Conservation (phyloP, 805 yeast species). For the Cyberlindnera xishuangbannaensis region DNA sequence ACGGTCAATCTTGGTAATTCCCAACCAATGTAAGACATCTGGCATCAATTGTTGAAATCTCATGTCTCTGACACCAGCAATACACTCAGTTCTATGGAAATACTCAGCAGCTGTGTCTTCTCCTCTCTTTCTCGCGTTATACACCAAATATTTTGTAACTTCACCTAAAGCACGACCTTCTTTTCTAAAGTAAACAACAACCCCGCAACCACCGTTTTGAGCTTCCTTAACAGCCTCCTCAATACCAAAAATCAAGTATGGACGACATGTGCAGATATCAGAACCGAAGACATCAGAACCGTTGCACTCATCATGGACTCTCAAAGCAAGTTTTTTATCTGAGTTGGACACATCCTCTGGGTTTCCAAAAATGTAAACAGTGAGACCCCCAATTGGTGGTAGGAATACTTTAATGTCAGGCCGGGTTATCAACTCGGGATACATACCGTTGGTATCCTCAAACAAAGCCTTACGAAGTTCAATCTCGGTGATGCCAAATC, state of each 20-base stretch:
- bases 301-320: conserved; percentile 66
- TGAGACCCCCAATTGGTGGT: conserved; percentile 66
- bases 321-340: conserved; percentile 44
- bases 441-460: conserved; percentile 68
- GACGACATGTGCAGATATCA: conserved; percentile 67
- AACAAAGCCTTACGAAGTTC: conserved; percentile 55
- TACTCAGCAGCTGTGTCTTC: conserved; percentile 66
- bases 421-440: conserved; percentile 62
- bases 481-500: conserved; percentile 50
- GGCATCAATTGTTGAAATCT: conserved; percentile 71
- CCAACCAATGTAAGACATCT: conserved; percentile 60
- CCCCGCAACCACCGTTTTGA: conserved; percentile 59
- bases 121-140: conserved; percentile 64
- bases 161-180: conserved; percentile 70
- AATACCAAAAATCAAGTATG: conserved; percentile 60
- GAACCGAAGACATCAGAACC: conserved; percentile 67
- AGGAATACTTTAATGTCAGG: conserved; percentile 60
- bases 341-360: conserved; percentile 50
- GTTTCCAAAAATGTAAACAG: conserved; percentile 62
- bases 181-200: conserved; percentile 59
- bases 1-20: conserved; percentile 55
- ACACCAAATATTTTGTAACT: conserved; percentile 63
- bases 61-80: conserved; percentile 71
- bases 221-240: conserved; percentile 66
- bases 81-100: conserved; percentile 63